These are phyloP conservation scores for Yamadazyma epiphylla DNA, from an alignment of 1,139 yeast species.

Conservation along the genomic window DNA sequence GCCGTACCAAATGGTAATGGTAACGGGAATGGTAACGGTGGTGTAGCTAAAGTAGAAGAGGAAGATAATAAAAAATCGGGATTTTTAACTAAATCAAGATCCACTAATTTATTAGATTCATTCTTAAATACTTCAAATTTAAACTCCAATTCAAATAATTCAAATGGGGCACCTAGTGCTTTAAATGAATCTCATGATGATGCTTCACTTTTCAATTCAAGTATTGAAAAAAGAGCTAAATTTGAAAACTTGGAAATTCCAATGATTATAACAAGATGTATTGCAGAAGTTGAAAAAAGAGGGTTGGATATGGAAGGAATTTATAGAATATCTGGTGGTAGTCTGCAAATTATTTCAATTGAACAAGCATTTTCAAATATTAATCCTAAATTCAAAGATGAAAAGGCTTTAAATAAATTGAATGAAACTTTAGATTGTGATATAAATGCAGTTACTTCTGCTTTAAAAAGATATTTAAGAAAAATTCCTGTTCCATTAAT, in stretches of 20 bases:
- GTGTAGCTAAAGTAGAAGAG: slow-evolving; percentile 7
- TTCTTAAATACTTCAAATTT: slow-evolving; percentile 17
- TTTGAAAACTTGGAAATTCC: slow-evolving; percentile 67
- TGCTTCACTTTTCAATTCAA: slow-evolving; percentile 38
- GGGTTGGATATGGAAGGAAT: slow-evolving; percentile 81
- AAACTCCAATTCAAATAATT: slow-evolving; percentile 9
- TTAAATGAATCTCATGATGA: slow-evolving; percentile 9
- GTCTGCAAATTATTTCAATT: slow-evolving; percentile 63
- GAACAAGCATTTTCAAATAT: slow-evolving; percentile 41
- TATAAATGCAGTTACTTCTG: slow-evolving; percentile 82
- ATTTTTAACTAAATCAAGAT: slow-evolving; percentile 37
- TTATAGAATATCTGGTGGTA: slow-evolving; percentile 87
- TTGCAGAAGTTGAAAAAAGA: slow-evolving; percentile 72
- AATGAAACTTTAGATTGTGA: slow-evolving; percentile 58
- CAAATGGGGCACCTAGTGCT: slow-evolving; percentile 6
- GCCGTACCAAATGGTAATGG: slow-evolving; percentile 1
- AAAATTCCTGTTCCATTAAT: slow-evolving; percentile 83
- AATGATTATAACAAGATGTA: slow-evolving; percentile 64
- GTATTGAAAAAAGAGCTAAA: slow-evolving; percentile 56
- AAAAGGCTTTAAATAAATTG: slow-evolving; percentile 36
- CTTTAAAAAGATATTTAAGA: slow-evolving; percentile 81
- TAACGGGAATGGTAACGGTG: slow-evolving; percentile 1
- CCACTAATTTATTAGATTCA: slow-evolving; percentile 45
- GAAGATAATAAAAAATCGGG: slow-evolving; percentile 8
- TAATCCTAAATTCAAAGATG: slow-evolving; percentile 24